These are phyloP conservation scores for Pouteria glomerata DNA, from an alignment of 148 eudicot genomes.

Conservation along the genomic window DNA sequence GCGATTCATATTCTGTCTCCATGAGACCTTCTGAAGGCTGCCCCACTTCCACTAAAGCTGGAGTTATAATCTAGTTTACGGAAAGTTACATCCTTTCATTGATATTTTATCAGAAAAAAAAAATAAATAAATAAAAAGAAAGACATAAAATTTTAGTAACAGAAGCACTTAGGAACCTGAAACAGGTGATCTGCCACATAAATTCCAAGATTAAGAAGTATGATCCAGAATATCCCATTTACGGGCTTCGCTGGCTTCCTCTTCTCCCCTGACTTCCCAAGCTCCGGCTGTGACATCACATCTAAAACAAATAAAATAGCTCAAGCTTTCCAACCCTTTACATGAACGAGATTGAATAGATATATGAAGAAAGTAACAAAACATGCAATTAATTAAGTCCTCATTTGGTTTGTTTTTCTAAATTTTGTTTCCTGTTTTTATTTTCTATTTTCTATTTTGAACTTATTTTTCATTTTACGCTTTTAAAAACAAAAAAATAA, in stretches of 20 bases:
- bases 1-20: background rate
- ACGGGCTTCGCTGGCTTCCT: slow-evolving; percentile 68
- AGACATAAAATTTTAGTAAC: background rate
- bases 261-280: slow-evolving; percentile 52
- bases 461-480: too few relatives aligned
- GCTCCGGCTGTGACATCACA: slow-evolving; percentile 77
- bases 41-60: background rate
- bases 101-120: background rate
- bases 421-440: too few relatives aligned
- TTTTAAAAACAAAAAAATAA: too few relatives aligned
- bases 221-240: slow-evolving; percentile 88
- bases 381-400: too few relatives aligned
- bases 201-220: slow-evolving; percentile 85
- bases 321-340: background rate
- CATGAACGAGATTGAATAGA: background rate
- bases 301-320: slow-evolving; percentile 41
- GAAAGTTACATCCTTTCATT: background rate
- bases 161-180: slow-evolving; percentile 47
- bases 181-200: slow-evolving; percentile 80
- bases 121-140: too few relatives aligned
- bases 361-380: background rate
- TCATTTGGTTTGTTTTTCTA: too few relatives aligned
- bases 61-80: background rate
- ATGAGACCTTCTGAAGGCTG: background rate
- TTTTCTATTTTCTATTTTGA: too few relatives aligned